phyloP scores from a whole-genome alignment of 192 early-diverging fungal genomes.

The Thamnidium elegans region DNA sequence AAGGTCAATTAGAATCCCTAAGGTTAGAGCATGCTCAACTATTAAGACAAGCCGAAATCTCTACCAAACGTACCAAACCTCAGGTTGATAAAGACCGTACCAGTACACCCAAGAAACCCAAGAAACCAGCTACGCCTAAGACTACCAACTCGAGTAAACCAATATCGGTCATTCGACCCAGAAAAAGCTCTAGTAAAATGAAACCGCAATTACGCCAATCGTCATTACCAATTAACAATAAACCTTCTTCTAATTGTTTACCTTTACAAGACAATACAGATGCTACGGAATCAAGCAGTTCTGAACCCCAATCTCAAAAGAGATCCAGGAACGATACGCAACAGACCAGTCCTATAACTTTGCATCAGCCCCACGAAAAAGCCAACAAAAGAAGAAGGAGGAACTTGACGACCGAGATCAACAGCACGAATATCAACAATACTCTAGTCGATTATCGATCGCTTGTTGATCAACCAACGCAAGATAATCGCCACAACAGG shows the following conservation, averaged over 20 bases:
- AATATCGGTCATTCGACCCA: neutral
- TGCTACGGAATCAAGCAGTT: neutral
- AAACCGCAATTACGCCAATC: slow-evolving; percentile 4
- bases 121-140: neutral
- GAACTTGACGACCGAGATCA: too few relatives aligned
- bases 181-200: neutral
- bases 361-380: too few relatives aligned
- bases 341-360: neutral
- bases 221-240: neutral
- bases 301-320: neutral
- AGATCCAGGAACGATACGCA: neutral
- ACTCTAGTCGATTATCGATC: too few relatives aligned
- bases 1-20: slow-evolving; percentile 8
- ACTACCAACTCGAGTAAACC: neutral
- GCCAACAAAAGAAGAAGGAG: too few relatives aligned
- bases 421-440: too few relatives aligned
- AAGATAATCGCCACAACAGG: neutral
- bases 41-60: slow-evolving; percentile 4
- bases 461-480: neutral
- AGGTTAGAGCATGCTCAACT: slow-evolving; percentile 17
- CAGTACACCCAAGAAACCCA: neutral
- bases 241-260: neutral
- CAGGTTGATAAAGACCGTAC: neutral
- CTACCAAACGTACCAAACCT: neutral
- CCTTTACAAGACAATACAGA: neutral